These are phyloP conservation scores for Lotmaria passim DNA, from an alignment of 208 protist genomes.

Conservation along the genomic window DNA sequence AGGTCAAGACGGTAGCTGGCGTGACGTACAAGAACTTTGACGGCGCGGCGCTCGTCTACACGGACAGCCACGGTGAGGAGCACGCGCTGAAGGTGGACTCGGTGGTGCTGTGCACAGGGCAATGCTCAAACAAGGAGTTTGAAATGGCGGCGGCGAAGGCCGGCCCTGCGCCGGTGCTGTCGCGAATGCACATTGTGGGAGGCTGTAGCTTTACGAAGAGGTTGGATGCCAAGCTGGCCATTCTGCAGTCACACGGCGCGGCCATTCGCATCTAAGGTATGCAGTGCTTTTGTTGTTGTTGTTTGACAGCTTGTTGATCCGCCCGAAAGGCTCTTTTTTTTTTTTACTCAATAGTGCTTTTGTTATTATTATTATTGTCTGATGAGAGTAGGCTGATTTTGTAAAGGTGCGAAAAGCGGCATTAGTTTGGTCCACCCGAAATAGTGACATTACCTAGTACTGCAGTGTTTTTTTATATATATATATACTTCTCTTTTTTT, in stretches of 20 bases:
- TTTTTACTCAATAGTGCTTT: no score
- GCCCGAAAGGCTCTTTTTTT: no score
- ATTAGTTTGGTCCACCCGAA: no score
- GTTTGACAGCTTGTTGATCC: no score
- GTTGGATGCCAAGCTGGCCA: conserved; percentile 83
- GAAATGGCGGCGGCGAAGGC: conserved; percentile 26
- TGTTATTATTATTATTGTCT: no score
- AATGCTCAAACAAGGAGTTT: conserved; percentile 68
- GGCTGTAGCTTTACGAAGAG: conserved; percentile 72
- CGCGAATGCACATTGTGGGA: conserved; percentile 52
- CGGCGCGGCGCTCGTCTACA: conserved; percentile 65
- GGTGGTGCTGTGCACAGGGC: conserved; percentile 90
- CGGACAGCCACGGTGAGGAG: conserved; percentile 41
- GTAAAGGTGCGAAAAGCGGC: no score
- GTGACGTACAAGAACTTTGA: conserved; percentile 86
- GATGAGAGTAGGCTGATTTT: no score
- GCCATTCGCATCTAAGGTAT: conserved; percentile 44
- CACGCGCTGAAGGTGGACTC: conserved; percentile 68
- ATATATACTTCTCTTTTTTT: no score
- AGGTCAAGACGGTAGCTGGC: conserved; percentile 75
- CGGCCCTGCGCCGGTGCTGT: conserved; percentile 14
- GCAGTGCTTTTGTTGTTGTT: no score
- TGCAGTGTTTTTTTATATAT: no score
- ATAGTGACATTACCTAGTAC: no score
- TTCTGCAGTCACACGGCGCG: conserved; percentile 66